These are phyloP conservation scores for Phytophthora capsici DNA, from an alignment of 352 stramenopile species.

Conservation along the genomic window DNA sequence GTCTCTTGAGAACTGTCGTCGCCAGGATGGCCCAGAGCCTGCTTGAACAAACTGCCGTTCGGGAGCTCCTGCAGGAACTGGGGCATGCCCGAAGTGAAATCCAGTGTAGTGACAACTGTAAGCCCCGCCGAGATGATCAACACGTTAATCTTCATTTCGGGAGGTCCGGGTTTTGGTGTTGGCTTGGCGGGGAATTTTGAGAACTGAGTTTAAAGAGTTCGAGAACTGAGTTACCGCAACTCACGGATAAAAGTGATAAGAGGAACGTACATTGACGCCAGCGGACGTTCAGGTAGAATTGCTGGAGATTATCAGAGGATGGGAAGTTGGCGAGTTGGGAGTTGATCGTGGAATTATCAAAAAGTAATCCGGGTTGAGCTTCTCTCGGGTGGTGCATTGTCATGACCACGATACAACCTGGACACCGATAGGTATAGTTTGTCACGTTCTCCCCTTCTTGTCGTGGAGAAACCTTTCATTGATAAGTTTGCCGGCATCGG, in stretches of 20 bases:
- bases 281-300: no score
- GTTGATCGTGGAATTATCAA: no score
- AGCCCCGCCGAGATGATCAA: conserved; percentile 3
- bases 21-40: conserved; percentile 40
- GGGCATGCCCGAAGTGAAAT: conserved; percentile 5
- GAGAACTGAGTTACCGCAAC: no score
- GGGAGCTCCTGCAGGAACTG: conserved; percentile 39
- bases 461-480: conserved; percentile 37
- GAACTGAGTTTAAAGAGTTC: no score
- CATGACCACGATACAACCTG: conserved; percentile 92
- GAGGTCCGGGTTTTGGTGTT: background rate
- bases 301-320: no score
- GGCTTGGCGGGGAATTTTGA: background rate
- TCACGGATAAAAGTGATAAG: conserved; percentile 7
- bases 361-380: conserved; percentile 89
- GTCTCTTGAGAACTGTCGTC: conserved; percentile 37
- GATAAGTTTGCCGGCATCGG: no score
- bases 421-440: conserved; percentile 86
- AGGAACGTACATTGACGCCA: background rate
- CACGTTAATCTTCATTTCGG: conserved; percentile 12
- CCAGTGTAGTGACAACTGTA: background rate
- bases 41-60: conserved; percentile 45
- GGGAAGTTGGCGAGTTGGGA: no score
- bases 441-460: conserved; percentile 27
- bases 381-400: conserved; percentile 93